Evolutionary conservation across 1,284 basidiomycete species (phyloP), one percentile per base, ranked within the genome.

Genomic region (Ceratobasidium sp.): DNA sequence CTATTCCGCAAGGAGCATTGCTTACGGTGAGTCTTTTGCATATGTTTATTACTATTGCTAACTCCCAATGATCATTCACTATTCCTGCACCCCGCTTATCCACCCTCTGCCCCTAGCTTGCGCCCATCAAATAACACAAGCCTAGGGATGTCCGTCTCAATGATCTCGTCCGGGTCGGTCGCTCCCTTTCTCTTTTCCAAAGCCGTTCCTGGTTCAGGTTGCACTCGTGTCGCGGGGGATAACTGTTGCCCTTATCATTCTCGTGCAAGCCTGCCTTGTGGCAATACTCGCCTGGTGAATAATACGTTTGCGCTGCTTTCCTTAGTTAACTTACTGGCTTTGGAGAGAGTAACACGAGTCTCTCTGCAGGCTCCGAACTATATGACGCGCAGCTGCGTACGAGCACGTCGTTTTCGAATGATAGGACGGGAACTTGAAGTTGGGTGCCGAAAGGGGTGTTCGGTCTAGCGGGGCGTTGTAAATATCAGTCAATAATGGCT

Each of bases 1-100:
- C 93, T 0, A 78, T 94, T 0, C 87, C 92, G 0, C 89, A 97
- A 83, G 95, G 91, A 25, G 91, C 88, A 37, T 84, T 98, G 77
- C 80, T 95, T 78, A 97, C 96, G 2, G 90, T 94, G 80, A 83
- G 90, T 84, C 78, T 76, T 74, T 77, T 77, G 79, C 76, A 81
- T 80, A 80, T 82, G 81, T 54, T 68, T 79, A 70, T 78, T 74
- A 78, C 69, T 17, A 83, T 65, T 75, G 80, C 40, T 85, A 70
- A 79, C 56, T 49, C 25, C 25, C 81, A 80, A 43, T 88, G 29
- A 84, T 92, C 76, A 86, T 96, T 79, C 88, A 89, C 80, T 88
- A 89, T 79, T 93, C 79, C 9, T 86, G 84, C 78, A 79, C 78
- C 9, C 84, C 85, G 0, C 81, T 87, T n/a, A 79, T 81, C 54